Base-by-base conservation (phyloP, 176 grass and related monocot species). In the Poa annua region DNA sequence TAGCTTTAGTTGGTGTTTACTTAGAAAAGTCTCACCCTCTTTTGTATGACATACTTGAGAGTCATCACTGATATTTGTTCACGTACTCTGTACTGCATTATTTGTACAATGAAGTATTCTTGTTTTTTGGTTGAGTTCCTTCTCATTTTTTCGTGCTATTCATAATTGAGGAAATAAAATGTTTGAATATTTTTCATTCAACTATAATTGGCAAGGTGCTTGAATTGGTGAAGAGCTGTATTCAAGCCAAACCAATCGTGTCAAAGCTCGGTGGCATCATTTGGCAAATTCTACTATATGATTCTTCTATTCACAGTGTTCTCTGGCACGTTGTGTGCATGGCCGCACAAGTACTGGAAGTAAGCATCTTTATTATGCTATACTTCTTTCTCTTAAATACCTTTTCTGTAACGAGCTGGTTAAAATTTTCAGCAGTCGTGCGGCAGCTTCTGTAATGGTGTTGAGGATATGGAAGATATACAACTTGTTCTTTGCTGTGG, bases 161-260 rank as follows among this genome's bases (percentile, higher is more conserved):
- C 15, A 74, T 82, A 36, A 45, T 78, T 19, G 44, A 1, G 20
- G 45, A 85, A 81, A 53, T 67, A 74, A 52, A 76, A 48, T 82
- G 25, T 60, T 72, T 54, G 15, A 63, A 45, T 53, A 25, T 66
- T 51, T 78, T 24, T 44, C 52, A 20, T 21, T 78, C 20, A 71
- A 60, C 11, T 81, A 14, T 52, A 73, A 42, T 86, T 74, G 69
- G 56, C 41, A 71, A 97, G 95, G 88, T 98, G 57, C 83, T 98
- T 82, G 83, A 95, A 90, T 89, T 98, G 80, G 80, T 95, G 16
- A 95, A 86, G 82, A 89, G 79, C 70, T 95, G 90, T 86, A 74
- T 93, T 91, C 85, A 85, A 89, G 80, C 64, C 22, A 81, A 85
- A 38, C 85, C 91, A 63, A 71, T 68, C 13, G 85, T 80, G 33